phyloP scores from a whole-genome alignment of 768 basidiomycete species.

The Auricularia auricula-judae region DNA sequence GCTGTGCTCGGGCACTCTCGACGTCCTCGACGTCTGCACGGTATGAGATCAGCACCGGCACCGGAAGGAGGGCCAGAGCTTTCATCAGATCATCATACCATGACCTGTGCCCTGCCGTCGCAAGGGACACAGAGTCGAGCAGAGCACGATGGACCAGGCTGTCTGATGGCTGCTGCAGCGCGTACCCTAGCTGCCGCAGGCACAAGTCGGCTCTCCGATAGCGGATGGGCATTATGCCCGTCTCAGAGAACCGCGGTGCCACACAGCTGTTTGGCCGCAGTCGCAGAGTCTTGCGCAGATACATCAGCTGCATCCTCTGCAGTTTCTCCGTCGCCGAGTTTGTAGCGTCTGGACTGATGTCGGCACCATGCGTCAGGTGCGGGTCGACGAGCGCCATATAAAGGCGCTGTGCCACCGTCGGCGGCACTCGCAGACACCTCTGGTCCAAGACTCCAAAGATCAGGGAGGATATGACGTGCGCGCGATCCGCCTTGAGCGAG shows the following conservation, averaged over 20 bases:
- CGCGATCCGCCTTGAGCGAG: not conserved
- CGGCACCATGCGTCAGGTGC: slow-evolving; percentile 15
- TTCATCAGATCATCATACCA: not conserved
- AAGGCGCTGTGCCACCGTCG: slow-evolving; percentile 8
- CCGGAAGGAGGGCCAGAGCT: not conserved
- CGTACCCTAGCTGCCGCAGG: slow-evolving; percentile 13
- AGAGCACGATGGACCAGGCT: not conserved
- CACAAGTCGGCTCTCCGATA: slow-evolving; percentile 11
- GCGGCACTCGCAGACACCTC: not conserved
- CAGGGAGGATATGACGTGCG: not conserved
- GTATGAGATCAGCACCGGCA: not conserved
- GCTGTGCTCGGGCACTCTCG: not conserved
- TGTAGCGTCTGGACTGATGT: slow-evolving; percentile 12
- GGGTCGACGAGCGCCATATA: slow-evolving; percentile 16
- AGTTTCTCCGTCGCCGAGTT: slow-evolving; percentile 2
- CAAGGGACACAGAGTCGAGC: not conserved
- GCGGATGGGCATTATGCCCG: slow-evolving; percentile 15
- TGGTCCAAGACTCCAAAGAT: not conserved
- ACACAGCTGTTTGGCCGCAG: slow-evolving; percentile 9
- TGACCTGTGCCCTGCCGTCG: not conserved
- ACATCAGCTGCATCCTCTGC: slow-evolving; percentile 11
- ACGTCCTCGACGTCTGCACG: not conserved
- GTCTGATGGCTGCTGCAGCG: not conserved
- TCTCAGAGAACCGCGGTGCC: slow-evolving; percentile 16
- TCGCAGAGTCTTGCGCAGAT: slow-evolving; percentile 15